Conservation (phyloP, 1,284 basidiomycete species). For the Heterobasidion irregulare region DNA sequence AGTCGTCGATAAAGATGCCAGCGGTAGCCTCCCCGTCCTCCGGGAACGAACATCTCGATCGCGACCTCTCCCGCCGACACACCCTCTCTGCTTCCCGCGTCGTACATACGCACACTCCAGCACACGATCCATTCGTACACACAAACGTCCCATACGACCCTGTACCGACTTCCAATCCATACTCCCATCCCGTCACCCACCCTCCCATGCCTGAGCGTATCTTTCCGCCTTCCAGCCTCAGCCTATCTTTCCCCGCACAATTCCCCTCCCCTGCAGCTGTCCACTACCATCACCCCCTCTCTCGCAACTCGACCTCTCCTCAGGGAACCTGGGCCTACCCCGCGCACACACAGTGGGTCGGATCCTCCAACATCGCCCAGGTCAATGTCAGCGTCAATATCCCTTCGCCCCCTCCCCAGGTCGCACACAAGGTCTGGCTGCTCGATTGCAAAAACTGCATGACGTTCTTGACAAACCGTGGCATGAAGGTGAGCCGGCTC, state of each 20-base stretch:
- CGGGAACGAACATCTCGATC: conserved; percentile 2
- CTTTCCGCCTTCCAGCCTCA: conserved; percentile 5
- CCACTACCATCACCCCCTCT: conserved; percentile 3
- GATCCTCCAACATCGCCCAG: conserved; percentile 15
- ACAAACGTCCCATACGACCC: conserved; percentile 4
- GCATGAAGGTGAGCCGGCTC: conserved; percentile 61
- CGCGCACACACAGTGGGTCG: not conserved
- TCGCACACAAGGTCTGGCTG: conserved; percentile 70
- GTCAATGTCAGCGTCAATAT: conserved; percentile 19
- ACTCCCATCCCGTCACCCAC: conserved; percentile 5
- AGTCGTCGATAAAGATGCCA: not conserved
- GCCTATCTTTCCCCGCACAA: not conserved
- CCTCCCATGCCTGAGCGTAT: conserved; percentile 14
- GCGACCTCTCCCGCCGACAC: not conserved
- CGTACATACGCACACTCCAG: not conserved
- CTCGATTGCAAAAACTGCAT: conserved; percentile 71
- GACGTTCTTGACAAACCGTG: conserved; percentile 73
- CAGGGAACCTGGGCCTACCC: conserved; percentile 7
- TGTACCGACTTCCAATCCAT: not conserved
- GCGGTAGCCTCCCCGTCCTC: conserved; percentile 1
- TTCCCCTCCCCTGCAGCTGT: not conserved
- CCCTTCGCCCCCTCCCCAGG: conserved; percentile 28
- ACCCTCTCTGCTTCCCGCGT: not conserved
- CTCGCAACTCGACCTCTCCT: conserved; percentile 3
- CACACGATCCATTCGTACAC: not conserved